Conservation (phyloP, 176 grass and related monocot genomes). For the Aegilops tauschii region DNA sequence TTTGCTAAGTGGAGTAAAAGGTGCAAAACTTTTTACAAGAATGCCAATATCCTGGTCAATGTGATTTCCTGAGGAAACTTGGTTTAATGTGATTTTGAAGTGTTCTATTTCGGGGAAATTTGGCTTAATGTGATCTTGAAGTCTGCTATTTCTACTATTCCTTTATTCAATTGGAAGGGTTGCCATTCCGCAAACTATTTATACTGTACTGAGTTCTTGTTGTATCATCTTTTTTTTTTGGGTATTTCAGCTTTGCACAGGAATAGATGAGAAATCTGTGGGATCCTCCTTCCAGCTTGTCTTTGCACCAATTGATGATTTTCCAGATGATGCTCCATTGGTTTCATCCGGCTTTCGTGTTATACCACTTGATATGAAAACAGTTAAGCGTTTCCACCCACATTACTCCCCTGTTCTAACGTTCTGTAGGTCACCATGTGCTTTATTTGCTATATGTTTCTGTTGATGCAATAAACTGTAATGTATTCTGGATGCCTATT, state of each 20-base stretch:
- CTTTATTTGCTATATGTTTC: background rate
- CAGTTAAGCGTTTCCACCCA: constrained; percentile 52
- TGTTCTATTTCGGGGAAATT: background rate
- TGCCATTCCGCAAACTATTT: background rate
- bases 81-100: background rate
- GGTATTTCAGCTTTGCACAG: constrained; percentile 75
- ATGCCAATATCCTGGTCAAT: background rate
- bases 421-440: background rate
- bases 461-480: background rate
- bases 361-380: constrained; percentile 89
- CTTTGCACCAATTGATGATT: constrained; percentile 88
- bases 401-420: background rate
- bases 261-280: constrained; percentile 91
- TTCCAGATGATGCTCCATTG: constrained; percentile 83
- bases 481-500: background rate
- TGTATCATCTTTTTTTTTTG: background rate
- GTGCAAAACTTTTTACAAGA: background rate
- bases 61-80: background rate
- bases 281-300: constrained; percentile 94
- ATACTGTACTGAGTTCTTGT: constrained; percentile 5
- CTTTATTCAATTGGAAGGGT: background rate
- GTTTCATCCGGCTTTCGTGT: constrained; percentile 92
- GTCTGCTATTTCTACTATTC: background rate
- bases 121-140: too few species aligned
- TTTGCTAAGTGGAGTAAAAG: background rate